Conservation (phyloP, 2,329 filamentous ascomycete genomes). For the Trichophyton rubrum region DNA sequence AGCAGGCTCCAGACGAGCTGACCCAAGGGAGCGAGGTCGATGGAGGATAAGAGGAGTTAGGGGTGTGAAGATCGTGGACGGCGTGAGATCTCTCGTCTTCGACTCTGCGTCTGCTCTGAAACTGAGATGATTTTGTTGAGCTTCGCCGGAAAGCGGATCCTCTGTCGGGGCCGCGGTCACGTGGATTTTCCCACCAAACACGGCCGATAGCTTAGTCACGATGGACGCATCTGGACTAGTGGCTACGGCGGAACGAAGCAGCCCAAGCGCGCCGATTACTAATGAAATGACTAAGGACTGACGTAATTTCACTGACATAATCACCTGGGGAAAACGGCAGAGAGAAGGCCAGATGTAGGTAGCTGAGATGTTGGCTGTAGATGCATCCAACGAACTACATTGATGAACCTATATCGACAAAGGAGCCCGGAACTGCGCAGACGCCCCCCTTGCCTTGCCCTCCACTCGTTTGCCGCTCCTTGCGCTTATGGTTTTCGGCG, state of each 20-base stretch:
- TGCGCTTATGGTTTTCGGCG: background rate
- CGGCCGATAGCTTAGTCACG: background rate
- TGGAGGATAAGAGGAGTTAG: background rate
- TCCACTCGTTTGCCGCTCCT: background rate
- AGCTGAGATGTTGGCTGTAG: background rate
- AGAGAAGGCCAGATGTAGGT: background rate
- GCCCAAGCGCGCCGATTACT: background rate
- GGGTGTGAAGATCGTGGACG: background rate
- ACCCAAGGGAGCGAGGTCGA: background rate
- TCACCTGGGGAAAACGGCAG: background rate
- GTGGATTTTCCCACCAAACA: background rate
- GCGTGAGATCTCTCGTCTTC: background rate
- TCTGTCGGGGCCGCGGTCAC: background rate
- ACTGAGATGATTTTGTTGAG: constrained; percentile 2
- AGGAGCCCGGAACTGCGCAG: background rate
- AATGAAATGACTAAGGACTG: background rate
- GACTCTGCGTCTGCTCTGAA: background rate
- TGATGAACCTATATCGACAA: background rate
- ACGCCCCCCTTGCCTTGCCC: background rate
- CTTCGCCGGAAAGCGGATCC: constrained; percentile 1
- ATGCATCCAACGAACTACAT: background rate
- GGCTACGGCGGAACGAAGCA: background rate
- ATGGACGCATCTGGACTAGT: background rate
- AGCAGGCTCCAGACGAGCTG: background rate
- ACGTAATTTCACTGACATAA: background rate